These are phyloP conservation scores for Picochlorum sp. DNA, from an alignment of 139 green algal species.

Conservation along the genomic window DNA sequence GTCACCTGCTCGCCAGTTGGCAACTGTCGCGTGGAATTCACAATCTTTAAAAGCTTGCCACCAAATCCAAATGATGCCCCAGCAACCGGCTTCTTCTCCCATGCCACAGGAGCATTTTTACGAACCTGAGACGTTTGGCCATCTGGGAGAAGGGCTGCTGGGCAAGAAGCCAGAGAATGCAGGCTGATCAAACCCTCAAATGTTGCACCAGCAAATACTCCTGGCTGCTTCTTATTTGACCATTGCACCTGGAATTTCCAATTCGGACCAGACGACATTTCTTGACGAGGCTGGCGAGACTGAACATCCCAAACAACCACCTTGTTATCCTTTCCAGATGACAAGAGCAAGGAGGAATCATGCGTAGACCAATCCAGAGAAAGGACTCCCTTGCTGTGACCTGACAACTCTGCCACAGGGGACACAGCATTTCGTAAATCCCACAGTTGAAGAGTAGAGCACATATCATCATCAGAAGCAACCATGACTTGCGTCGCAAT, in stretches of 20 bases:
- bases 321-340: conserved; percentile 85
- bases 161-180: conserved; percentile 7
- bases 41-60: conserved; percentile 60
- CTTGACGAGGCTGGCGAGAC: conserved; percentile 6
- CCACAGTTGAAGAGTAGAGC: conserved; percentile 85
- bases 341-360: conserved; percentile 83
- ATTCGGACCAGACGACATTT: conserved; percentile 7
- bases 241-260: conserved; percentile 22
- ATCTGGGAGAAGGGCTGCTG: not conserved
- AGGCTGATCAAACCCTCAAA: conserved; percentile 29
- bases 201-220: conserved; percentile 49
- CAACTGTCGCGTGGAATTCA: conserved; percentile 38
- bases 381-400: conserved; percentile 79
- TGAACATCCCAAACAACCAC: conserved; percentile 90
- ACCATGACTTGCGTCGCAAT: conserved; percentile 90
- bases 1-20: conserved; percentile 22
- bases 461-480: conserved; percentile 87
- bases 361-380: conserved; percentile 82
- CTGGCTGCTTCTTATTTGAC: conserved; percentile 25
- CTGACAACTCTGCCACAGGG: conserved; percentile 78
- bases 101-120: conserved; percentile 58
- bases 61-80: conserved; percentile 82
- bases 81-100: conserved; percentile 66
- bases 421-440: conserved; percentile 87
- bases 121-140: not conserved